Base-by-base conservation (phyloP, 139 green algal genomes). In the Closterium sp. region DNA sequence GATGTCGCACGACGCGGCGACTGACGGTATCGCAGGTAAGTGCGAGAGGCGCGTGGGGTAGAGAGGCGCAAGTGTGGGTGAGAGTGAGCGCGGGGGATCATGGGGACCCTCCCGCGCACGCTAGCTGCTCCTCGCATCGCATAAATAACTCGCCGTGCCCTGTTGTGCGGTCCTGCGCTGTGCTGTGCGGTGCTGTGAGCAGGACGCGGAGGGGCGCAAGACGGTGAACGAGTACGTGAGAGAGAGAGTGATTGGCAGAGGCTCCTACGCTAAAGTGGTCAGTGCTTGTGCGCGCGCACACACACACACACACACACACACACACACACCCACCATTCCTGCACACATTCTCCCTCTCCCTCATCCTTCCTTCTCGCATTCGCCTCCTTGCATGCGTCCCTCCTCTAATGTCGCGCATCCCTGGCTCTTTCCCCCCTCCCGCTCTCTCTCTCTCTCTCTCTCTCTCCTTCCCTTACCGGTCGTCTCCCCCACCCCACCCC, bases 231-330 rank as follows among this genome's bases (percentile, higher is more conserved):
- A 94, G 89, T 94, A 94, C 89, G 70, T 89, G 34, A 86, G 90
- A 21, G 30, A 92, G 45, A 21, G 73, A 13, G 27, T 32, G 79
- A 42, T 94, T 22, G 88, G 88, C 38, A 1, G 24, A 22, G 92
- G 92, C 32, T 87, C 32, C 73, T 94, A 92, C 88, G 92, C 62
- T 19, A 94, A 94, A 70, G 92, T 94, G 45, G 91, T 94, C 5
- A 28, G 92, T 24, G 29, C 89, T 32, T n/a, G n/a, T n/a, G n/a
- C n/a, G n/a, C n/a, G n/a, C n/a, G n/a, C n/a, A n/a, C n/a, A n/a
- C n/a, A n/a, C n/a, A n/a, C n/a, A n/a, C n/a, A n/a, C n/a, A n/a
- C n/a, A n/a, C n/a, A n/a, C n/a, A n/a, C n/a, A n/a, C n/a, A n/a
- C 84, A 21, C 84, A 31, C 22, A 27, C 21, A n/a, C 7, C 11